phyloP scores from a whole-genome alignment of 352 stramenopile genomes.

The Pythium brachiatum region DNA sequence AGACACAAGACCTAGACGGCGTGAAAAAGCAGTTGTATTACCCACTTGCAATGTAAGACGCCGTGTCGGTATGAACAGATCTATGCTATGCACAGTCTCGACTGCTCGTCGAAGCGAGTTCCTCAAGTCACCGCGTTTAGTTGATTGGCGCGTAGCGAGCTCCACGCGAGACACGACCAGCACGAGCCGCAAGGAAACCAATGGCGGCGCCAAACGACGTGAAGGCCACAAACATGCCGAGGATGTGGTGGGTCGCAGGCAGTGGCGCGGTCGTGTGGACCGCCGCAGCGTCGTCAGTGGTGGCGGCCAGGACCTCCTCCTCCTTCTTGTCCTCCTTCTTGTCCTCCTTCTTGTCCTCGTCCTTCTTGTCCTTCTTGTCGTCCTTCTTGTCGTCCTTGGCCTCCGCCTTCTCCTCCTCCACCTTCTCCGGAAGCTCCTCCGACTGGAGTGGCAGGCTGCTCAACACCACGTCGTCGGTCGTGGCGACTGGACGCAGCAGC shows the following conservation, averaged over 20 bases:
- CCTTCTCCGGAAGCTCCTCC: conserved; percentile 39
- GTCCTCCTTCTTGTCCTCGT: not conserved
- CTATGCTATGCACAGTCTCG: not conserved
- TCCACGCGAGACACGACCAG: conserved; percentile 19
- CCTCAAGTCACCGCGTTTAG: conserved; percentile 8
- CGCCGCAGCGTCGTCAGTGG: conserved; percentile 5
- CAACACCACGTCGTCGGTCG: conserved; percentile 54
- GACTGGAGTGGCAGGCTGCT: conserved; percentile 46
- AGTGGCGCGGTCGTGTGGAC: conserved; percentile 1
- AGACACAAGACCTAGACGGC: not conserved
- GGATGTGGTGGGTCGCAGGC: conserved; percentile 23
- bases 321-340: conserved; percentile 13
- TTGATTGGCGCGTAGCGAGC: conserved; percentile 32
- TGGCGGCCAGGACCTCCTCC: not conserved
- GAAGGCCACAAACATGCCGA: conserved; percentile 35
- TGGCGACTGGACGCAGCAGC: conserved; percentile 80
- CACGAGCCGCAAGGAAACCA: conserved; percentile 29
- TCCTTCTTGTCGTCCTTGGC: conserved; percentile 8
- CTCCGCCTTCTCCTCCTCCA: conserved; percentile 23
- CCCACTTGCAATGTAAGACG: too few relatives aligned
- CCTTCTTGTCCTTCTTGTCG: conserved; percentile 9
- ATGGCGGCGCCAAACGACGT: conserved; percentile 33
- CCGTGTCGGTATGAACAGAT: not conserved
- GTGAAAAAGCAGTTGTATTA: too few relatives aligned
- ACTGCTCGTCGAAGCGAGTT: not conserved